phyloP scores from a whole-genome alignment of 108 stramenopile species.

The Nitzschia sp. region DNA sequence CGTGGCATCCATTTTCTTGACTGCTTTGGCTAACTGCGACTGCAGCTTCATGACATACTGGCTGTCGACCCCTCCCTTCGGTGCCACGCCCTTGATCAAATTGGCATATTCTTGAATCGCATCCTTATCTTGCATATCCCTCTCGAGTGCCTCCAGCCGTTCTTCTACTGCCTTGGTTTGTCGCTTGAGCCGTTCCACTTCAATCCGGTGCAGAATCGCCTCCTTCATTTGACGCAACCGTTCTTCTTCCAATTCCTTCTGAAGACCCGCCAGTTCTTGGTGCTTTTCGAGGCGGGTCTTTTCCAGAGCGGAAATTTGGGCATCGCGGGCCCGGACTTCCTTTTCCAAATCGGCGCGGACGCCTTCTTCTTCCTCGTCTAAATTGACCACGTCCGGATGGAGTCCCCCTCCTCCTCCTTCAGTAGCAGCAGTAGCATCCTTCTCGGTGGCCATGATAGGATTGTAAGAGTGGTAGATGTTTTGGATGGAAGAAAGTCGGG shows the following conservation, averaged over 20 bases:
- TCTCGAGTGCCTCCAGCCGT: constrained; percentile 59
- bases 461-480: constrained; percentile 1
- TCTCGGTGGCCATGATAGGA: not conserved
- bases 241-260: constrained; percentile 56
- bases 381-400: constrained; percentile 17
- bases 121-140: constrained; percentile 63
- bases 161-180: constrained; percentile 58
- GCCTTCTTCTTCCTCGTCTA: constrained; percentile 31
- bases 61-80: constrained; percentile 53
- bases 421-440: not conserved
- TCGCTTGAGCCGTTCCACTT: constrained; percentile 55
- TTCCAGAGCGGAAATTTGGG: constrained; percentile 39
- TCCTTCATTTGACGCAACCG: constrained; percentile 59
- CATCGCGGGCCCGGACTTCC: constrained; percentile 47
- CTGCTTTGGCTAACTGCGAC: constrained; percentile 61
- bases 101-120: constrained; percentile 70
- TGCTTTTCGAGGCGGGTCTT: constrained; percentile 51
- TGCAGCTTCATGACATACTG: constrained; percentile 66
- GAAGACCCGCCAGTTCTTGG: constrained; percentile 41
- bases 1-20: constrained; percentile 64
- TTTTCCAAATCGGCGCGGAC: constrained; percentile 41
- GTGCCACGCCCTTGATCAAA: constrained; percentile 69
- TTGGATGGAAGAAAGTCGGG: not conserved
- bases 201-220: constrained; percentile 52
- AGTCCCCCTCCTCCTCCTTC: not conserved